Base-by-base conservation (phyloP, 331 rosid species). In the Dryas integrifolia region DNA sequence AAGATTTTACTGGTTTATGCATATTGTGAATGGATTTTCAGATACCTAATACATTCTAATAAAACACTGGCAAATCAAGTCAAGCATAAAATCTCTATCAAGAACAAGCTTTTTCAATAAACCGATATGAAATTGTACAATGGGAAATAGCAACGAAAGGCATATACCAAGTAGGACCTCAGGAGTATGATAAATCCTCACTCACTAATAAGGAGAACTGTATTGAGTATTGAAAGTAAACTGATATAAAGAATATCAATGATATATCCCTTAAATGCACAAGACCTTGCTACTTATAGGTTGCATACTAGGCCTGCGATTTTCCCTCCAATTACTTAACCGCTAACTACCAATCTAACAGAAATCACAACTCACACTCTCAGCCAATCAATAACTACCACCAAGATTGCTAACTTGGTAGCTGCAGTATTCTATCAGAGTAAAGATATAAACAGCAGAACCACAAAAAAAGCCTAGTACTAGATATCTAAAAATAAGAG, bases 361-460 rank as follows among this genome's bases (percentile, higher is more conserved):
- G 35, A 30, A 30, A 1, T 30, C 2, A 30, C 35, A 1, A 30
- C 35, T 30, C 35, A 30, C 35, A 30, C 35, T 30, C 35, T 30
- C 35, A 2, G 35, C 35, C 35, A 30, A 30, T 30, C 35, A 30
- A 30, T 30, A 30, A 30, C 35, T 30, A 30, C 35, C 35, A 30
- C 35, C 35, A 30, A 30, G 35, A 30, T 30, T 30, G 2, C 35
- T 30, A 30, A 30, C 35, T 30, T 30, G 35, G 35, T 0, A 30
- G 35, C 35, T 30, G 35, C 35, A 30, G 35, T 30, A 30, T 30
- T 30, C 35, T 30, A 30, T 30, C 35, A 7, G 58, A 55, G 39
- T 52, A 65, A 81, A 21, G 48, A 51, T 51, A 3, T 9, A 52
- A 69, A 69, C 50, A 52, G 40, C 24, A n/a, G 47, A 26, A 7